Evolutionary conservation across 176 grass and related monocot genomes (phyloP).

Genomic region (Cenchrus fungigraminus): DNA sequence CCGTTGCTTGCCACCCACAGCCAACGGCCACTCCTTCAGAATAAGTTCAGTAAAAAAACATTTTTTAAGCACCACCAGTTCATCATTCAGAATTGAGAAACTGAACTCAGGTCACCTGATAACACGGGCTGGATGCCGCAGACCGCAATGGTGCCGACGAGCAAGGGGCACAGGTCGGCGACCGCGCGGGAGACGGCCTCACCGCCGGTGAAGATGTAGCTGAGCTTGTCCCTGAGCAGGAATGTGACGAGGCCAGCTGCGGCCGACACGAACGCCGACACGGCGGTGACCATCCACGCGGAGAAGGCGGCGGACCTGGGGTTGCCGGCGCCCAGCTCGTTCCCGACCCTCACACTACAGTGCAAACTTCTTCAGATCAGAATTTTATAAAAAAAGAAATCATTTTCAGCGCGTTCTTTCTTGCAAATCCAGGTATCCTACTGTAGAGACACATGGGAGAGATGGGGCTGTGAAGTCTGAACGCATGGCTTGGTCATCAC

Average conservation of each 20-base stretch:
- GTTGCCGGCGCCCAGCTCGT: slow-evolving; percentile 88
- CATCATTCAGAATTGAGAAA: background rate
- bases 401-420: slow-evolving; percentile 4
- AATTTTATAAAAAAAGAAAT: background rate
- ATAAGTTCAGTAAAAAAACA: background rate
- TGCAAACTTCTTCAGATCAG: background rate
- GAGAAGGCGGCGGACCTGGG: slow-evolving; percentile 75
- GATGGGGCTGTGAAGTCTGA: background rate
- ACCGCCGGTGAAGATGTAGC: slow-evolving; percentile 81
- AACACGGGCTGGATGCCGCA: slow-evolving; percentile 81
- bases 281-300: slow-evolving; percentile 54
- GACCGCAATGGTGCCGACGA: slow-evolving; percentile 66
- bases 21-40: slow-evolving; percentile 76
- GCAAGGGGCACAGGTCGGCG: slow-evolving; percentile 76
- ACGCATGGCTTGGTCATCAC: background rate
- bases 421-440: background rate
- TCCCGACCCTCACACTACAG: slow-evolving; percentile 77
- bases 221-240: slow-evolving; percentile 70
- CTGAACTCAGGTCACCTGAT: slow-evolving; percentile 54
- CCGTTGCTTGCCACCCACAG: slow-evolving; percentile 82
- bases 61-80: background rate
- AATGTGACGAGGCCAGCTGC: slow-evolving; percentile 46
- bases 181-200: slow-evolving; percentile 65
- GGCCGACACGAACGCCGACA: slow-evolving; percentile 64
- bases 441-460: background rate